A percentile compares a stretch with the other conserved stretches of the same genome.
Conservation (phyloP, 75 land plant genomes). For the Pinus taeda region DNA sequence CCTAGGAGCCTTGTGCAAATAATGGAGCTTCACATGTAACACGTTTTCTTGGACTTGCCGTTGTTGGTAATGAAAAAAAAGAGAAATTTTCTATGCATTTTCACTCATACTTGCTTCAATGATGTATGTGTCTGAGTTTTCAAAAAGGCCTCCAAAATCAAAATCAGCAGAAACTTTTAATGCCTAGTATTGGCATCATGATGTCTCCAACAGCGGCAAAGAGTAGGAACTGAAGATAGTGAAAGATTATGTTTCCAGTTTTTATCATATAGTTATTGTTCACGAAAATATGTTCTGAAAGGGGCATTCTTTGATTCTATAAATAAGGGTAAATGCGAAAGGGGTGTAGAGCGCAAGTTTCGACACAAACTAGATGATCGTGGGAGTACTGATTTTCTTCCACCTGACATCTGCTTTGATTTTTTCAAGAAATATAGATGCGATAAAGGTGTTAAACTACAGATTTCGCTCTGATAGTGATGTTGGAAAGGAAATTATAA, state of each 20-base stretch:
- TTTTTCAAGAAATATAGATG: slow-evolving; percentile 32
- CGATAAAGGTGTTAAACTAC: slow-evolving; percentile 24
- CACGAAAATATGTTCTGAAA: slow-evolving; percentile 56
- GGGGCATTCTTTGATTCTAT: slow-evolving; percentile 91
- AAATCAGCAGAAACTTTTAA: slow-evolving; percentile 58
- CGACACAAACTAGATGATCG: slow-evolving; percentile 52
- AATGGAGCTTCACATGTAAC: slow-evolving; percentile 63
- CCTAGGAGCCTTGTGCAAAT: slow-evolving; percentile 80
- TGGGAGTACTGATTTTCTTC: slow-evolving; percentile 16
- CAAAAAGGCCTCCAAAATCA: slow-evolving; percentile 60
- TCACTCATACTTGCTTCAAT: slow-evolving; percentile 88
- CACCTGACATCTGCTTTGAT: slow-evolving; percentile 33
- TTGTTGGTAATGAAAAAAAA: slow-evolving; percentile 89
- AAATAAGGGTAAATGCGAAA: slow-evolving; percentile 85
- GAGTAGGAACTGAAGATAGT: slow-evolving; percentile 40
- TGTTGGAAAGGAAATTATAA: slow-evolving; percentile 2
- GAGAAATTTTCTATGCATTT: slow-evolving; percentile 97
- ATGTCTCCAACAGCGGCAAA: slow-evolving; percentile 66
- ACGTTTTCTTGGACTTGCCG: slow-evolving; percentile 92
- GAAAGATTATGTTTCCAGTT: slow-evolving; percentile 80
- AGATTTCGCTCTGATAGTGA: slow-evolving; percentile 16
- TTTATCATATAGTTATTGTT: slow-evolving; percentile 74
- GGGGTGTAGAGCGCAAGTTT: slow-evolving; percentile 86
- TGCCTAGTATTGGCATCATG: slow-evolving; percentile 93
- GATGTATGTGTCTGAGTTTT: slow-evolving; percentile 64